Evolutionary conservation across 108 stramenopile genomes (phyloP).

Genomic region (Cyclostephanos invisitatus): DNA sequence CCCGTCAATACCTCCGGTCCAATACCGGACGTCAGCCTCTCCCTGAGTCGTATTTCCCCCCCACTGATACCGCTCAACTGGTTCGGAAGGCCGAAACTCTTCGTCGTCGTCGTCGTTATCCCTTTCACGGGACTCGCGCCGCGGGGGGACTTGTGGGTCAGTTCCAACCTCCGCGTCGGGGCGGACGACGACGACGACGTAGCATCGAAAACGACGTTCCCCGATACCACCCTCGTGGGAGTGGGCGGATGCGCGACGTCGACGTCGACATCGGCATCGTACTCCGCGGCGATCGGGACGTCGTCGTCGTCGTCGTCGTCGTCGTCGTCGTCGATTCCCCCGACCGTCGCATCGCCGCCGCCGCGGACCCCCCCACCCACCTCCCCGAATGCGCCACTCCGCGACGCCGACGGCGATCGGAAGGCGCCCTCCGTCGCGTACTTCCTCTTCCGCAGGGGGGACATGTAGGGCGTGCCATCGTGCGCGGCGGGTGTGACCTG

Average conservation of each 20-base stretch:
- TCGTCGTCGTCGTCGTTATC: background rate
- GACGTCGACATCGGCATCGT: background rate
- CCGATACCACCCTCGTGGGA: background rate
- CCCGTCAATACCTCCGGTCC: background rate
- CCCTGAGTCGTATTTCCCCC: conserved; percentile 2
- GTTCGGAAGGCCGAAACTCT: background rate
- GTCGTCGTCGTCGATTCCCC: background rate
- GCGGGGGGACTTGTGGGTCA: conserved; percentile 29
- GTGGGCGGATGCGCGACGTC: background rate
- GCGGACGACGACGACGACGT: background rate
- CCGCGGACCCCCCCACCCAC: background rate
- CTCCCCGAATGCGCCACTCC: background rate
- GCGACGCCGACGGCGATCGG: background rate
- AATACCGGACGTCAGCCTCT: too few species aligned
- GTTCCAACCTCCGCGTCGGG: conserved; percentile 1
- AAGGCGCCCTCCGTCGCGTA: conserved; percentile 10
- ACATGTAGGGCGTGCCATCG: background rate
- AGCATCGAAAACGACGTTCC: background rate
- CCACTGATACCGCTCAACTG: conserved; percentile 16
- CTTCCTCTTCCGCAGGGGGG: background rate
- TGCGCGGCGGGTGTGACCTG: conserved; percentile 8
- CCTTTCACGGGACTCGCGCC: conserved; percentile 37
- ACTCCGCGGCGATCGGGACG: background rate
- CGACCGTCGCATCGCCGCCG: background rate
- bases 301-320: background rate